Evolutionary conservation across 1,139 yeast species (phyloP).

Genomic region (Eremothecium sinecaudum): DNA sequence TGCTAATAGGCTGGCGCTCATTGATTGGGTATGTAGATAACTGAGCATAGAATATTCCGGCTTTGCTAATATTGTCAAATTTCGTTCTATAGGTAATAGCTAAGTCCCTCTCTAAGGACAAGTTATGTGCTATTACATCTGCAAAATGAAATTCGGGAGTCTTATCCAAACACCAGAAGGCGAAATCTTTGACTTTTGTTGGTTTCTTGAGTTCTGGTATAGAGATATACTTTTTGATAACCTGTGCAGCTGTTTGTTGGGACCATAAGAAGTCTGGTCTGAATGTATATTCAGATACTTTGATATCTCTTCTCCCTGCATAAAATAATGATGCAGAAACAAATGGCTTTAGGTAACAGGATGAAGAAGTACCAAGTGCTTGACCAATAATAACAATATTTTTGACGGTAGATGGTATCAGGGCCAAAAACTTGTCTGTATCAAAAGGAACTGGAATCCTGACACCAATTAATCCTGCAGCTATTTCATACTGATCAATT

Average conservation of each 20-base stretch:
- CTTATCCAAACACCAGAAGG: constrained; percentile 64
- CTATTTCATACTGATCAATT: constrained; percentile 33
- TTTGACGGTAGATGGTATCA: constrained; percentile 50
- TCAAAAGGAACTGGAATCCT: constrained; percentile 77
- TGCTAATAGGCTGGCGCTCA: constrained; percentile 25
- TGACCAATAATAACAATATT: constrained; percentile 61
- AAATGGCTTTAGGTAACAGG: constrained; percentile 51
- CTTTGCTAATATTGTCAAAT: constrained; percentile 61
- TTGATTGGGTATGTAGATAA: constrained; percentile 33
- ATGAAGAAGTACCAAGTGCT: constrained; percentile 33
- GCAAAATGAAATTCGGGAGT: constrained; percentile 48
- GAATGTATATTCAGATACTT: constrained; percentile 45
- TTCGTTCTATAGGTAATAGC: constrained; percentile 50
- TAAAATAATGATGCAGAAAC: constrained; percentile 64
- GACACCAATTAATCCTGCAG: constrained; percentile 58
- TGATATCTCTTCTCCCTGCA: constrained; percentile 34
- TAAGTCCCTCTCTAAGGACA: constrained; percentile 55
- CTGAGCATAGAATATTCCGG: constrained; percentile 79
- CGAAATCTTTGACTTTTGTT: constrained; percentile 37
- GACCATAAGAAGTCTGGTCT: constrained; percentile 50
- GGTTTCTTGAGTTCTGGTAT: constrained; percentile 35
- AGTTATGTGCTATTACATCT: constrained; percentile 58
- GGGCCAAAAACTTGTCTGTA: constrained; percentile 45
- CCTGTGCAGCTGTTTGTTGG: constrained; percentile 42
- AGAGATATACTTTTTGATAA: constrained; percentile 39